Conservation (phyloP, 1,139 yeast genomes). For the Geotrichum siamense region DNA sequence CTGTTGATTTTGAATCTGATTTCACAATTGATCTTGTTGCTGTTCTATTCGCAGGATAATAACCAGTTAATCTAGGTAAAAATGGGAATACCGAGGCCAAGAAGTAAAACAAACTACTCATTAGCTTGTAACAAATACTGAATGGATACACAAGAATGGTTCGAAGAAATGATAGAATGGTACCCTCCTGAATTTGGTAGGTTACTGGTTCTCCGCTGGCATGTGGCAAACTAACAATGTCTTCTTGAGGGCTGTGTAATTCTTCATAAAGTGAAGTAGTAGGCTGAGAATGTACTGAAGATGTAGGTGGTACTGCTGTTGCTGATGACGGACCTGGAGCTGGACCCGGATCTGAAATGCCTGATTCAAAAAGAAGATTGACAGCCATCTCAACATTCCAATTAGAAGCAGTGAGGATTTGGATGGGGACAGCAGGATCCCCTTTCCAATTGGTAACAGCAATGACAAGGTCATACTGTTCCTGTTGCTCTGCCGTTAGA, state of each 20-base stretch:
- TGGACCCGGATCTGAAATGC: constrained; percentile 15
- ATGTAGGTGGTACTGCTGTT: constrained; percentile 4
- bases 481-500: constrained; percentile 21
- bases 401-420: constrained; percentile 24
- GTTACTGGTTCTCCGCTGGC: constrained; percentile 18
- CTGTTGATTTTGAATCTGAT: constrained; percentile 38
- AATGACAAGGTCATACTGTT: constrained; percentile 25
- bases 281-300: too few species aligned
- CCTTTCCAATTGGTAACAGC: constrained; percentile 30
- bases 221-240: constrained; percentile 12
- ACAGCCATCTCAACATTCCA: constrained; percentile 34
- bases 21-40: constrained; percentile 31
- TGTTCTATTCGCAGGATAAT: constrained; percentile 33
- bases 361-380: constrained; percentile 30
- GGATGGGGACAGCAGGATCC: constrained; percentile 25
- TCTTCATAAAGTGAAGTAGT: constrained; percentile 31
- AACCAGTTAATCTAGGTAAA: constrained; percentile 34
- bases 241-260: constrained; percentile 20
- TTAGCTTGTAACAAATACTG: constrained; percentile 28
- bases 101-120: constrained; percentile 31
- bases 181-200: constrained; percentile 22
- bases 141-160: constrained; percentile 32
- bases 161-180: constrained; percentile 27
- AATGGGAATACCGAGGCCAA: constrained; percentile 33
- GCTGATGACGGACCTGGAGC: constrained; percentile 14